Base-by-base conservation (phyloP, 495 filamentous ascomycete species). In the Neurospora sp. region DNA sequence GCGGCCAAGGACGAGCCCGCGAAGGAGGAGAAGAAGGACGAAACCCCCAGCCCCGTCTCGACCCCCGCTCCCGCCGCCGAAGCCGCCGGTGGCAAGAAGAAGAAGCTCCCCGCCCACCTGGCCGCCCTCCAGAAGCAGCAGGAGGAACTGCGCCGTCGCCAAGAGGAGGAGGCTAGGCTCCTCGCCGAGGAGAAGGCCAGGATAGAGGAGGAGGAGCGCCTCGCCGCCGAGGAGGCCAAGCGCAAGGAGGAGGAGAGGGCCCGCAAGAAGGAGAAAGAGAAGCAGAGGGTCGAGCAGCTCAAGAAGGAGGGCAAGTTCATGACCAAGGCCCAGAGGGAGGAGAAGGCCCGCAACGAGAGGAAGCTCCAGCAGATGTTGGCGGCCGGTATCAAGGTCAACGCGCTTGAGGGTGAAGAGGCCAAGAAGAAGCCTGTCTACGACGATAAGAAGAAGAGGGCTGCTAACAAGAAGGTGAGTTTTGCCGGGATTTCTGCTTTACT, bases 311-410 rank as follows among this genome's bases (percentile, higher is more conserved):
- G 96, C 78, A 98, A 97, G 80, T 94, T 94, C 77, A 85, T 97
- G 74, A 97, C 94, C 75, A 96, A 97, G 82, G 93, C 95, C 39
- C 94, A 99, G 82, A 92, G 90, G 78, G 94, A 97, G 77, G 91
- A 91, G 74, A 92, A 95, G 81, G 89, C 90, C 38, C 88, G 89
- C 74, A 92, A 94, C 78, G 92, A 98, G 81, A 83, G 92, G 77
- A 94, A 96, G 72, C 86, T 97, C 77, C 89, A 97, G 87, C 96
- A 98, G 82, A 94, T 98, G 94, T 86, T 97, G 79, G 94, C 89
- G 16, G 91, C 93, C 40, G 94, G 94, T 76, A 90, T 90, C 73
- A 91, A 92, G 78, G 92, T 98, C 75, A 93, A 90, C 71, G 94
- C 90, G 69, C 85, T 92, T 16, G 85, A 82, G 71, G 84, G 86